Evolutionary conservation across 495 filamentous ascomycete species (phyloP).

Genomic region (Cetradonia linearis): DNA sequence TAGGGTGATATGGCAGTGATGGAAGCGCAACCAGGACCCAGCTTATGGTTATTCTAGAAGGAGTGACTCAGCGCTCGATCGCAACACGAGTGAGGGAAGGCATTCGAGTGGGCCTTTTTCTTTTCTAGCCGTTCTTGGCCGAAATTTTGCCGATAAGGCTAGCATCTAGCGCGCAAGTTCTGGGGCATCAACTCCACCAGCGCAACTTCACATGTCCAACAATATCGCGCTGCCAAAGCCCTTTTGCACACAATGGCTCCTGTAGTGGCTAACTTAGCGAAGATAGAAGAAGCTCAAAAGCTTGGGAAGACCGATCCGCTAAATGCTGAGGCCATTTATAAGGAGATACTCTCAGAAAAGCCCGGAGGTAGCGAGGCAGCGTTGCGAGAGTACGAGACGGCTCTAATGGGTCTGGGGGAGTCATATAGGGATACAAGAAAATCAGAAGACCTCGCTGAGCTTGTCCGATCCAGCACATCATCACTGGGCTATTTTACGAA

Average conservation of each 20-base stretch:
- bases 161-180: slow-evolving; percentile 2
- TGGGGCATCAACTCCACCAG: neutral
- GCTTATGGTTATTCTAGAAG: neutral
- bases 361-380: slow-evolving; percentile 76
- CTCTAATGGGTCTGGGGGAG: slow-evolving; percentile 77
- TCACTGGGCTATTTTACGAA: slow-evolving; percentile 92
- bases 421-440: slow-evolving; percentile 86
- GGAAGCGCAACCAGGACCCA: neutral
- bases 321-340: slow-evolving; percentile 74
- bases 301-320: slow-evolving; percentile 64
- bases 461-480: slow-evolving; percentile 82
- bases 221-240: neutral
- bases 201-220: neutral
- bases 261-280: slow-evolving; percentile 42
- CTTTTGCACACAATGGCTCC: slow-evolving; percentile 37
- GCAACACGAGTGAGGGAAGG: neutral
- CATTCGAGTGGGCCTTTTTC: neutral
- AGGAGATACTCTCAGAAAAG: slow-evolving; percentile 74
- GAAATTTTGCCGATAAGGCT: slow-evolving; percentile 12
- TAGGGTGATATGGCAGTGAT: neutral
- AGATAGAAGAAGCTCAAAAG: slow-evolving; percentile 76
- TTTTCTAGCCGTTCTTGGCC: slow-evolving; percentile 2
- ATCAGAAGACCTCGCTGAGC: slow-evolving; percentile 75
- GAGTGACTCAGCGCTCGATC: neutral
- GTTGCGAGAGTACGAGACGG: slow-evolving; percentile 76